Evolutionary conservation across 2,329 filamentous ascomycete species (phyloP).

Genomic region (Penicillium polonicum): DNA sequence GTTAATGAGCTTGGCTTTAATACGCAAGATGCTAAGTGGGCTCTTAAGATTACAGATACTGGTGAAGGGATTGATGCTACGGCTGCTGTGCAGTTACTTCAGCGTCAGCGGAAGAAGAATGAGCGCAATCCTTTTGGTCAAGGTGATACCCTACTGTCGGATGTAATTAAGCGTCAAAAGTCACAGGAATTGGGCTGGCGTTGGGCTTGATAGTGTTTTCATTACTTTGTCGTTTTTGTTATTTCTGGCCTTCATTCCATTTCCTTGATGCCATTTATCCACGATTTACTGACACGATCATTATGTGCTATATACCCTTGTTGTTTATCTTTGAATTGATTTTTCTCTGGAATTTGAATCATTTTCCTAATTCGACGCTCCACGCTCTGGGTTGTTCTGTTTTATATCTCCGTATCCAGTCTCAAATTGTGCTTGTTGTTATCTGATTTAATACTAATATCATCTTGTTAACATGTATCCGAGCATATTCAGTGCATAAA

Average conservation of each 20-base stretch:
- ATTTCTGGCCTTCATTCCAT: neutral
- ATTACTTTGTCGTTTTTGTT: neutral
- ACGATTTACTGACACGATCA: neutral
- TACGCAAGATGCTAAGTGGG: conserved; percentile 55
- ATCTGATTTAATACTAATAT: neutral
- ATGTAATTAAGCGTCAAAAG: conserved; percentile 27
- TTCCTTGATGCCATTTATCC: neutral
- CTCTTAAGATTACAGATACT: conserved; percentile 58
- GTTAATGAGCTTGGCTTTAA: conserved; percentile 60
- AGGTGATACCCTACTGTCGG: conserved; percentile 22
- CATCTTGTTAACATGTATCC: neutral
- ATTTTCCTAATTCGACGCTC: neutral
- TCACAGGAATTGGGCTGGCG: conserved; percentile 37
- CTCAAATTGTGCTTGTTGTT: neutral
- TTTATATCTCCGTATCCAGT: no score
- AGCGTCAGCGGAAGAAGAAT: conserved; percentile 39
- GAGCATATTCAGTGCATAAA: neutral
- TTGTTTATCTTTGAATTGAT: neutral
- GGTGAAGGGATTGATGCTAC: conserved; percentile 60
- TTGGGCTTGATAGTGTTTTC: conserved; percentile 33
- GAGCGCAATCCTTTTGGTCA: conserved; percentile 17
- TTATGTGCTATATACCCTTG: conserved; percentile 7
- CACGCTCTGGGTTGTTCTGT: neutral
- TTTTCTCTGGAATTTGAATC: no score
- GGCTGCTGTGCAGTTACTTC: conserved; percentile 56